Evolutionary conservation across 192 early-diverging fungal genomes (phyloP).

Genomic region (Mortierella antarctica): DNA sequence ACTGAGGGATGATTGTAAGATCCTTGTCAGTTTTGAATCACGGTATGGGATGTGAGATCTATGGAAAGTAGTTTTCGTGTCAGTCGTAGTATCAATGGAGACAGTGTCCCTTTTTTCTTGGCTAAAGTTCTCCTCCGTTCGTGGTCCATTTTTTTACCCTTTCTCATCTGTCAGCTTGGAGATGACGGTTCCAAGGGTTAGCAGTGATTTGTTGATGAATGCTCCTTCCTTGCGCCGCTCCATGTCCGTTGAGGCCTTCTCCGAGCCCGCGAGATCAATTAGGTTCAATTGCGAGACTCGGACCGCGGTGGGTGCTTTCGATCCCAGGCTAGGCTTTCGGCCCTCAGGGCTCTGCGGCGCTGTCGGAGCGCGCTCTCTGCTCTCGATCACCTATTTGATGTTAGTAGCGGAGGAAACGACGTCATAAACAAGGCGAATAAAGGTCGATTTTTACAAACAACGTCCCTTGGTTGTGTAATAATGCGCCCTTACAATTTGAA

Average conservation of each 20-base stretch:
- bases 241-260: slow-evolving; percentile 86
- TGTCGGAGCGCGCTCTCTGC: slow-evolving; percentile 30
- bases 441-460: neutral
- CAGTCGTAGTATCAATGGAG: neutral
- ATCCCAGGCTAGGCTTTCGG: slow-evolving; percentile 30
- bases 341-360: slow-evolving; percentile 21
- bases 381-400: slow-evolving; percentile 38
- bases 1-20: slow-evolving; percentile 90
- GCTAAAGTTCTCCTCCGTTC: neutral
- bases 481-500: slow-evolving; percentile 76
- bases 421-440: neutral
- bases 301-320: slow-evolving; percentile 24
- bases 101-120: neutral
- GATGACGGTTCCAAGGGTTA: slow-evolving; percentile 94
- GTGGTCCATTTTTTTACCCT: slow-evolving; percentile 5
- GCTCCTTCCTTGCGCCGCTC: slow-evolving; percentile 94
- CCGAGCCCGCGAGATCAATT: slow-evolving; percentile 96
- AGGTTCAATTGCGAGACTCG: slow-evolving; percentile 71
- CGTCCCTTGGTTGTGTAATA: neutral
- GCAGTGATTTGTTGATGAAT: slow-evolving; percentile 91
- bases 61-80: neutral
- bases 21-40: slow-evolving; percentile 95
- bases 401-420: neutral
- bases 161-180: slow-evolving; percentile 85
- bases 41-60: slow-evolving; percentile 91